Evolutionary conservation across 2,329 filamentous ascomycete species (phyloP), one percentile per base, ranked within the genome.

Genomic region (Allantophomopsis cytisporea): DNA sequence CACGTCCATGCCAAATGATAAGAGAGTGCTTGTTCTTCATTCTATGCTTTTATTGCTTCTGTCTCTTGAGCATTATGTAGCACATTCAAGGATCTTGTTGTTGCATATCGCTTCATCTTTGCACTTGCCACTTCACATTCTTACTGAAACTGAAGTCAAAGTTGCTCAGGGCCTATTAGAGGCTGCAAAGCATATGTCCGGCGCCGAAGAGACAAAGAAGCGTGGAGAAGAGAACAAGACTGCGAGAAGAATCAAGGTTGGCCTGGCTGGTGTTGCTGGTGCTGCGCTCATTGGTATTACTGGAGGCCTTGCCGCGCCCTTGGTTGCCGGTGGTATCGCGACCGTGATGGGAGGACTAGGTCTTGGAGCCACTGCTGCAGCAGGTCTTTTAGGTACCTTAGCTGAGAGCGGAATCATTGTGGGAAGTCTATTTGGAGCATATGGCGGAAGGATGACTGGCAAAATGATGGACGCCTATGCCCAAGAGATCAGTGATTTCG

Each of bases 391-490:
- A 1, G 89, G 88, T 10, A 71, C 78, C 14, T 68, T 95, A 52
- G 82, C 86, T 2, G 80, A 88, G 31, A 91, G 82, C 45, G 75
- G 80, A 5, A 72, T 91, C 13, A 66, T 87, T 33, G 80, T 94
- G 21, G 89, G 88, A 13, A 76, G 82, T 31, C 64, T 96, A 31
- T 95, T 96, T 53, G 91, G 91, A 7, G 84, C 91, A n/a, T 94
- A 93, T 54, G 83, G 83, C 34, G 78, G 80, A 1, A 75, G 80
- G 30, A 88, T 94, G 69, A 83, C 83, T 0, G 76, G 79, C 39
- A 80, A 87, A 56, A 85, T 88, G 68, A 83, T 95, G 69, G 85
- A 94, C 47, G 69, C 80, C n/a, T 94, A 93, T 55, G 73, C 82
- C 10, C 78, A 77, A 48, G 86, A 94, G 47, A 80, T 96, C 13